These are phyloP conservation scores for Cantharellus cinnabarinus DNA, from an alignment of 768 basidiomycete genomes.

Conservation along the genomic window DNA sequence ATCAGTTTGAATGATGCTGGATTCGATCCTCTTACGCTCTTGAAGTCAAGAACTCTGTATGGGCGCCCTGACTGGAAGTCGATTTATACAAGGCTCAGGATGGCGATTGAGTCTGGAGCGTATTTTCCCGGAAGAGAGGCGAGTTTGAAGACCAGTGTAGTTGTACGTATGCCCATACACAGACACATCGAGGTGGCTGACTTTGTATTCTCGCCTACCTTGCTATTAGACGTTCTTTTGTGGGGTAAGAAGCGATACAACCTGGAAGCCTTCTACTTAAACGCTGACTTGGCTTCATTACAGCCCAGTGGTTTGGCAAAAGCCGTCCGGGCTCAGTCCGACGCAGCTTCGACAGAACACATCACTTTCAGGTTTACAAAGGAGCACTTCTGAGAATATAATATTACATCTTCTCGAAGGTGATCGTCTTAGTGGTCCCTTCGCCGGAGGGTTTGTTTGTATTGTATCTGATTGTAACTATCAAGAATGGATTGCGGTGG, in stretches of 20 bases:
- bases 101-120: conserved; percentile 61
- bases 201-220: background rate
- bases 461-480: background rate
- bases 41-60: conserved; percentile 76
- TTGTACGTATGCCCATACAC: conserved; percentile 22
- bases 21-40: conserved; percentile 75
- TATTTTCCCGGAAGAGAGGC: conserved; percentile 64
- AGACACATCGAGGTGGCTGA: too few relatives aligned
- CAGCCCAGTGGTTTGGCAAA: conserved; percentile 48
- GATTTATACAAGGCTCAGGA: conserved; percentile 54
- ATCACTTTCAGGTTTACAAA: conserved; percentile 71
- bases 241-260: conserved; percentile 22
- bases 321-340: conserved; percentile 51
- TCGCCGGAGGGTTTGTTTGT: background rate
- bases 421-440: background rate
- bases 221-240: conserved; percentile 51
- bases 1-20: conserved; percentile 75
- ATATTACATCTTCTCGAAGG: background rate
- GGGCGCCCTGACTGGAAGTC: conserved; percentile 79
- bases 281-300: background rate
- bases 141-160: conserved; percentile 67
- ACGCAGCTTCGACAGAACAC: conserved; percentile 29
- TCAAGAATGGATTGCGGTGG: too few relatives aligned
- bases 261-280: background rate
- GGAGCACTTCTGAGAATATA: conserved; percentile 17